Evolutionary conservation across 2,329 filamentous ascomycete species (phyloP).

Genomic region (Mycocentrospora acerina): DNA sequence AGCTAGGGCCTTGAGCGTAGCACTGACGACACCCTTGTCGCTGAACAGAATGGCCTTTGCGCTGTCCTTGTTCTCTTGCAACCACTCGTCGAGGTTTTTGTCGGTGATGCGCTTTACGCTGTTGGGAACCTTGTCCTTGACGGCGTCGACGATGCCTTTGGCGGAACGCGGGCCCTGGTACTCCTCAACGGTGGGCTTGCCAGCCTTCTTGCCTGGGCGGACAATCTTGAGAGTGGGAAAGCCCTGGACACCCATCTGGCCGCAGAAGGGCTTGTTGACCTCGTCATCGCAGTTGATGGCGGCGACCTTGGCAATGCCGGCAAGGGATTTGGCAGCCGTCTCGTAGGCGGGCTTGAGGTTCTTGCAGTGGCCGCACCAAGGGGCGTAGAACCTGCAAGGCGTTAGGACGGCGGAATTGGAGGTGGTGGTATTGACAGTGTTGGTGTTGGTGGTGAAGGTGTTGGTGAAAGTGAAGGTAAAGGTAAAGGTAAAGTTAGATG

Average conservation of each 20-base stretch:
- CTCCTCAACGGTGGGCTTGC: constrained; percentile 81
- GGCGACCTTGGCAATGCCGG: constrained; percentile 91
- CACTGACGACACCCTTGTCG: constrained; percentile 85
- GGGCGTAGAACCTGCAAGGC: constrained; percentile 84
- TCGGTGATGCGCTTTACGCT: constrained; percentile 81
- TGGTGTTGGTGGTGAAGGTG: too few species aligned
- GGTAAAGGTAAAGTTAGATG: too few species aligned
- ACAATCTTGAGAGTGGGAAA: constrained; percentile 97
- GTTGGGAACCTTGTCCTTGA: constrained; percentile 87
- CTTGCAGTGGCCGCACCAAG: constrained; percentile 97
- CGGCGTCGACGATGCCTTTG: constrained; percentile 83
- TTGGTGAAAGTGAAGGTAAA: too few species aligned
- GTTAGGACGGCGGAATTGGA: constrained; percentile 7
- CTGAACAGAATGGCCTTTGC: constrained; percentile 91
- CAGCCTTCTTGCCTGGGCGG: constrained; percentile 76
- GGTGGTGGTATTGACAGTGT: not conserved
- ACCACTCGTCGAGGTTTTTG: constrained; percentile 74
- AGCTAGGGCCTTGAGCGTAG: constrained; percentile 78
- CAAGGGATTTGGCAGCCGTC: constrained; percentile 84
- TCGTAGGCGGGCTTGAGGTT: constrained; percentile 95
- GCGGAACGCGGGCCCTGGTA: constrained; percentile 83
- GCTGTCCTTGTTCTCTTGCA: constrained; percentile 65
- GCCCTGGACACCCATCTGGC: constrained; percentile 81
- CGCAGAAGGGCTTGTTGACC: constrained; percentile 84
- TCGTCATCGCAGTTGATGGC: constrained; percentile 96